These are phyloP conservation scores for Aeminium ludgeri DNA, from an alignment of 495 filamentous ascomycete genomes.

Conservation along the genomic window DNA sequence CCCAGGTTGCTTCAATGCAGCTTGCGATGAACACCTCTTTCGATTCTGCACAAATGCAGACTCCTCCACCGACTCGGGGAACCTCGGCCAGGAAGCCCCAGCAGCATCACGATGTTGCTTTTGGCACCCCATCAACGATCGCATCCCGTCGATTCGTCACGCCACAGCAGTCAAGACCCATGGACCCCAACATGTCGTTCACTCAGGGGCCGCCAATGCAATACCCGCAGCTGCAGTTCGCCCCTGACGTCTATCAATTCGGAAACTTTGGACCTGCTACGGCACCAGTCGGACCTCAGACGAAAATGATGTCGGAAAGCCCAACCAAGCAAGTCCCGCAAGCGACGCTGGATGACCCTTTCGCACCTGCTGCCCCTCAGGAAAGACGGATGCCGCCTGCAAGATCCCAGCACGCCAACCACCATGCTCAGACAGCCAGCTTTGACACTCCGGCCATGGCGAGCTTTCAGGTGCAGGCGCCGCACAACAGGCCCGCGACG, in stretches of 20 bases:
- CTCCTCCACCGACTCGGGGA: constrained; percentile 47
- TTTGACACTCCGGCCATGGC: constrained; percentile 14
- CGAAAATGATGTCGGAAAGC: constrained; percentile 41
- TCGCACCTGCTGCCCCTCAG: constrained; percentile 18
- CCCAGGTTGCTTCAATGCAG: constrained; percentile 1
- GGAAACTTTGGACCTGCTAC: constrained; percentile 52
- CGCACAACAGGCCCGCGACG: constrained; percentile 1
- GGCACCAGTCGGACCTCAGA: constrained; percentile 47
- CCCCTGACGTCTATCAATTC: constrained; percentile 53
- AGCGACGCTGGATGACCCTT: constrained; percentile 19
- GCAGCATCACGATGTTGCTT: constrained; percentile 20
- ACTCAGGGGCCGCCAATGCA: constrained; percentile 23
- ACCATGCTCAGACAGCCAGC: constrained; percentile 5
- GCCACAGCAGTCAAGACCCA: constrained; percentile 30
- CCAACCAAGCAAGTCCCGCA: constrained; percentile 1
- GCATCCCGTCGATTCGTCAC: constrained; percentile 28
- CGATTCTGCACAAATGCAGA: constrained; percentile 41
- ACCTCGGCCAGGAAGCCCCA: constrained; percentile 27
- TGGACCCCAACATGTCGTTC: constrained; percentile 22
- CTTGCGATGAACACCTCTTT: constrained; percentile 15
- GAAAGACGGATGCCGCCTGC: constrained; percentile 3
- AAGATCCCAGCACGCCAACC: not conserved
- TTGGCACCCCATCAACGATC: constrained; percentile 24
- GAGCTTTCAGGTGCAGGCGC: constrained; percentile 12
- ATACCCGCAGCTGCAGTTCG: constrained; percentile 40